Evolutionary conservation across 2,329 filamentous ascomycete genomes (phyloP), one percentile per base, ranked within the genome.

Genomic region (Tolypocladium tundrense): DNA sequence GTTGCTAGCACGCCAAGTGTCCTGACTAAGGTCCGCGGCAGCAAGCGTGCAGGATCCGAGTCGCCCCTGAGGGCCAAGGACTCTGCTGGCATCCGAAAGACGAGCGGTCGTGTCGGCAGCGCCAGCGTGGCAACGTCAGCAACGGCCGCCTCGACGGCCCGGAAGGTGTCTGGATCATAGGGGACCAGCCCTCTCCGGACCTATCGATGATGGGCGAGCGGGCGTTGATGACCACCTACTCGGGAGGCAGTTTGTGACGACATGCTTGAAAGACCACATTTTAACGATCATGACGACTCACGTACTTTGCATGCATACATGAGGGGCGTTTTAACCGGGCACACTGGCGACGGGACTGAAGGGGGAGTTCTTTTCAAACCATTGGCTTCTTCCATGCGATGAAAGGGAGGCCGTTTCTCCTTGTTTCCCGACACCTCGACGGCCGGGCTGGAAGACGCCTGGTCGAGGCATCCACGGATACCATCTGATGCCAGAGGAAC

Each of bases 1-100:
- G 70, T 78, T 75, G 72, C 74, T 16, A 83, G 80, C 61, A 78
- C 79, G 37, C 80, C 81, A 5, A 77, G 78, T 53, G 77, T 82
- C 14, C 71, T 88, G 64, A 79, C 80, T 70, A 90, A 89, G 74
- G 81, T 88, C 60, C 84, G 87, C 54, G 79, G 82, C 64, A 82
- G 81, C 64, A 82, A 81, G 69, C 76, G 81, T 39, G 76, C 76
- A 41, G 77, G 59, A 37, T 55, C 65, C 54, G 82, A 81, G 55
- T 76, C 80, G 40, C 71, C 78, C 54, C 72, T 80, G 24, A 76
- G 79, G 24, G 72, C 73, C 62, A 82, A 80, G 67, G 79, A 82
- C 58, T 73, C 75, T 37, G 73, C 72, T 9, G 84, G 77, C 52
- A 78, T 87, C 52, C 80, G 85, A 60, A 88, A 88, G 77, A 85